A percentile compares a stretch with the other conserved stretches of the same genome.
These are phyloP conservation scores for Pseudogymnoascus sp. DNA, from an alignment of 2,329 filamentous ascomycete genomes.

Conservation along the genomic window DNA sequence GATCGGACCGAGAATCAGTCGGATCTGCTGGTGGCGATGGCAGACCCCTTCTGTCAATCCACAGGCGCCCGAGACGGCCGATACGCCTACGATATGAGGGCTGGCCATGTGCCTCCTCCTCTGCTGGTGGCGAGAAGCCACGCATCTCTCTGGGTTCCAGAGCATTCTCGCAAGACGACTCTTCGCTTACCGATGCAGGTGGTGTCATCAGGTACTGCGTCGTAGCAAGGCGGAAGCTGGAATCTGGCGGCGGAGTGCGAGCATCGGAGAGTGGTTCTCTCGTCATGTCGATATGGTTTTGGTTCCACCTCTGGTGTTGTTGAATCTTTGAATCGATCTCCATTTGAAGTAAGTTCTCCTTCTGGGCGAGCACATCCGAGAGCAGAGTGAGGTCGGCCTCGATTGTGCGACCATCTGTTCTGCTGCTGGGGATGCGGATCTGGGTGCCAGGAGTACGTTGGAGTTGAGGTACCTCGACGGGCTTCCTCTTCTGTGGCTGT, in stretches of 20 bases:
- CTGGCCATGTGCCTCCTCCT: slow-evolving; percentile 23
- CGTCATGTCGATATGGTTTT: slow-evolving; percentile 81
- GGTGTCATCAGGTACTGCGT: slow-evolving; percentile 63
- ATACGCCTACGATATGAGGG: slow-evolving; percentile 76
- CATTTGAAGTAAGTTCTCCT: slow-evolving; percentile 68
- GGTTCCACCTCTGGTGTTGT: slow-evolving; percentile 88
- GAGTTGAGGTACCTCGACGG: slow-evolving; percentile 44
- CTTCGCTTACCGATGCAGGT: slow-evolving; percentile 38
- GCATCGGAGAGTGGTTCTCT: slow-evolving; percentile 76
- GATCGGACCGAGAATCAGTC: slow-evolving; percentile 46
- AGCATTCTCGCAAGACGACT: slow-evolving; percentile 27
- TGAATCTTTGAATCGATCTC: slow-evolving; percentile 82
- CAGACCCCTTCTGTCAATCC: slow-evolving; percentile 77
- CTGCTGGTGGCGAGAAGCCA: slow-evolving; percentile 23
- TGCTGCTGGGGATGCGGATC: slow-evolving; percentile 55
- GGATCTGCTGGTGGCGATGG: slow-evolving; percentile 42
- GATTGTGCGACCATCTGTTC: slow-evolving; percentile 60
- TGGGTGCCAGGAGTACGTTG: slow-evolving; percentile 56
- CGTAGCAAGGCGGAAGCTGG: slow-evolving; percentile 62
- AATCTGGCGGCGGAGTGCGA: slow-evolving; percentile 51
- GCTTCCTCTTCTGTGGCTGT: slow-evolving; percentile 65
- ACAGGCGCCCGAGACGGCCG: slow-evolving; percentile 74
- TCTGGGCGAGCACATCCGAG: slow-evolving; percentile 69
- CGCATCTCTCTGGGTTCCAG: slow-evolving; percentile 22
- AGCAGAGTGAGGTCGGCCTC: slow-evolving; percentile 74